Evolutionary conservation across 805 yeast genomes (phyloP), one percentile per base, ranked within the genome.

Genomic region (Sugiyamaella americana): DNA sequence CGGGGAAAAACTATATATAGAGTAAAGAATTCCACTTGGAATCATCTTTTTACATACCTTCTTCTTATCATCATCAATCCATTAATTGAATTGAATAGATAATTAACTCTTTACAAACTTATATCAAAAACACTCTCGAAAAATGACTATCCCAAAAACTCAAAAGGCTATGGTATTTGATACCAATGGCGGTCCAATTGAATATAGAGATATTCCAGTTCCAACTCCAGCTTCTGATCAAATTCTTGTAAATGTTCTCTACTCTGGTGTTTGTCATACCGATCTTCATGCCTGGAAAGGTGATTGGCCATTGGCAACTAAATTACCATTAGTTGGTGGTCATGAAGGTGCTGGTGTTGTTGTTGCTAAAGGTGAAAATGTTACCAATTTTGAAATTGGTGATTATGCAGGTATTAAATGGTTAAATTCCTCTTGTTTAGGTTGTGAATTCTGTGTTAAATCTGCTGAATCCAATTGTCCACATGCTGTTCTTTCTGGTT

Each of bases 221-320:
- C 94, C 95, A 59, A 68, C 64, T 41, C 95, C 95, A 59, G 82
- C 76, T 63, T 70, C 86, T 50, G 82, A 80, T 63, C 89, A 87
- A 69, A 73, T 87, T 56, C 75, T 87, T 64, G 73, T 87, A 69
- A 80, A 87, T 66, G 80, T 87, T 67, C 80, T 79, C 70, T 87
- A 81, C 75, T 79, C 95, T 22, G 96, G 96, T 69, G 95, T 87
- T 48, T 87, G 96, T 70, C 96, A 88, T 74, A 86, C 95, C 32
- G 96, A 87, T 64, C 76, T 87, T 65, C 96, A 87, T 72, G 95
- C 94, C 47, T 85, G 93, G 89, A 79, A 84, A 65, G 95, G 95
- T 61, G 95, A 87, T 71, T 87, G 95, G 94, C 93, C 94, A 43
- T 72, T 83, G 65, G 77, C 70, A 53, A 77, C 82, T 55, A 82